Evolutionary conservation across 495 filamentous ascomycete species (phyloP).

Genomic region (Lepidopterella palustris): DNA sequence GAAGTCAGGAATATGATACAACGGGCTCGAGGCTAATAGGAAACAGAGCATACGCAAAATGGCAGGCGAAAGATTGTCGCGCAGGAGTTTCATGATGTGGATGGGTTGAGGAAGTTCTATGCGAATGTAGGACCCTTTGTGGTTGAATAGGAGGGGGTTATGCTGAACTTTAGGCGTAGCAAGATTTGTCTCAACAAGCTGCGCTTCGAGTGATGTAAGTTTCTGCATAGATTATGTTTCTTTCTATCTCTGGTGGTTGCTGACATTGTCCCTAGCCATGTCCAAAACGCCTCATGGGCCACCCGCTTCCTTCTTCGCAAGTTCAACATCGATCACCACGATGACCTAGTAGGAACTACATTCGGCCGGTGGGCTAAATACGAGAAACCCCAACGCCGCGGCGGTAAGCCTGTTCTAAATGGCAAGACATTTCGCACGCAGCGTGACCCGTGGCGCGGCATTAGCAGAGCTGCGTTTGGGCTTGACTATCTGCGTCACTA

Average conservation of each 20-base stretch:
- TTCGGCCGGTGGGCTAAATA: slow-evolving; percentile 47
- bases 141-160: neutral
- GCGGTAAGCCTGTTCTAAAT: slow-evolving; percentile 45
- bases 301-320: slow-evolving; percentile 46
- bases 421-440: slow-evolving; percentile 47
- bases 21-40: neutral
- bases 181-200: slow-evolving; percentile 32
- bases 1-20: neutral
- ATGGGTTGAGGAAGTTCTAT: slow-evolving; percentile 41
- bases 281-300: slow-evolving; percentile 51
- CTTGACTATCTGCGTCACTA: slow-evolving; percentile 49
- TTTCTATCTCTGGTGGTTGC: neutral
- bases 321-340: slow-evolving; percentile 45
- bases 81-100: slow-evolving; percentile 43
- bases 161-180: slow-evolving; percentile 8
- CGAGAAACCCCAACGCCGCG: slow-evolving; percentile 41
- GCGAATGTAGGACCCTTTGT: slow-evolving; percentile 1
- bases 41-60: slow-evolving; percentile 7
- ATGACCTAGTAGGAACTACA: slow-evolving; percentile 43
- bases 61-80: slow-evolving; percentile 43
- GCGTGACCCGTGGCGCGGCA: slow-evolving; percentile 49
- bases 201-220: slow-evolving; percentile 41
- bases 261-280: slow-evolving; percentile 32
- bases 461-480: slow-evolving; percentile 46
- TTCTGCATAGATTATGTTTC: slow-evolving; percentile 4